phyloP scores from a whole-genome alignment of 805 yeast species.

The Grigorovia transvaalensis region DNA sequence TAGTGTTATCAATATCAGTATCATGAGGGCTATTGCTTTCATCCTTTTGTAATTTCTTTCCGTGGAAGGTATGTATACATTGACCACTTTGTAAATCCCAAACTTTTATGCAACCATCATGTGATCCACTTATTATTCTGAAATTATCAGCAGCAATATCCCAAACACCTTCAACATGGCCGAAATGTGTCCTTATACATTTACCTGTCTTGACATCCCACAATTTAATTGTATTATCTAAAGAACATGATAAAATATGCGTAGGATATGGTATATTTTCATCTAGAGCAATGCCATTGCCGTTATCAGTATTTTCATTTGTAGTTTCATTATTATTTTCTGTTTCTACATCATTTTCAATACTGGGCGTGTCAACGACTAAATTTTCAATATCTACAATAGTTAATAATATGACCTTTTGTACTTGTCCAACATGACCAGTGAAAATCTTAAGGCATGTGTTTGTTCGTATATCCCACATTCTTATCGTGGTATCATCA shows the following conservation, averaged over 20 bases:
- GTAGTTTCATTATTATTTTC: conserved; percentile 1
- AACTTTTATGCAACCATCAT: conserved; percentile 80
- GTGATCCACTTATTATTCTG: conserved; percentile 89
- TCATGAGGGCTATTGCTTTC: neutral
- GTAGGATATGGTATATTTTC: conserved; percentile 48
- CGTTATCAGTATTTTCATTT: conserved; percentile 2
- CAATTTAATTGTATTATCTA: conserved; percentile 85
- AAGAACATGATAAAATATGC: conserved; percentile 73
- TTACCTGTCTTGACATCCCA: conserved; percentile 85
- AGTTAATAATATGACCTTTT: conserved; percentile 77
- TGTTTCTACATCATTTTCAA: neutral
- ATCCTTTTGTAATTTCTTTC: conserved; percentile 25
- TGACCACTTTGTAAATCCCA: conserved; percentile 96
- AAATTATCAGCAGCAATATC: conserved; percentile 92
- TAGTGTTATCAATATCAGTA: conserved; percentile 21
- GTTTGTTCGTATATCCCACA: conserved; percentile 87
- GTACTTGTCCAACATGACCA: conserved; percentile 93
- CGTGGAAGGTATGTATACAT: conserved; percentile 87
- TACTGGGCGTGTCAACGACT: conserved; percentile 29
- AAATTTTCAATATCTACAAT: conserved; percentile 53
- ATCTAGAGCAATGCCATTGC: conserved; percentile 8
- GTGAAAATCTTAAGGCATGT: conserved; percentile 66
- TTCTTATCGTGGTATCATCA: conserved; percentile 83
- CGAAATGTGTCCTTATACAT: conserved; percentile 90
- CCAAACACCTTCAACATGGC: conserved; percentile 98